These are phyloP conservation scores for Leccinum arenicola DNA, from an alignment of 768 basidiomycete species.

Conservation along the genomic window DNA sequence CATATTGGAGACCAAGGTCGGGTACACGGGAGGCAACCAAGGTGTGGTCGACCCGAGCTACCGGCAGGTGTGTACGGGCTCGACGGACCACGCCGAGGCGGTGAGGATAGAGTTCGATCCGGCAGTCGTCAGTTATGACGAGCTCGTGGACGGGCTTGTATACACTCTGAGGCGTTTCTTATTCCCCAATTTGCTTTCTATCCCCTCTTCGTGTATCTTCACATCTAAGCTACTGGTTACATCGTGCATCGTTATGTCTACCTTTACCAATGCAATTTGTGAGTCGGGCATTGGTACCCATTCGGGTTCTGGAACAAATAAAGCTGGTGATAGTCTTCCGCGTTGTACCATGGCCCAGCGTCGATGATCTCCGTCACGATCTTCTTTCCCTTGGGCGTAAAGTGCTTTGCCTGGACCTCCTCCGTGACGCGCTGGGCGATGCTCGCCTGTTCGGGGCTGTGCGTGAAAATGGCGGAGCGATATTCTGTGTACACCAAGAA, in stretches of 20 bases:
- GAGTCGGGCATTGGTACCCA: constrained; percentile 93
- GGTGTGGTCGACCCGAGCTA: constrained; percentile 62
- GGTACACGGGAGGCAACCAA: constrained; percentile 73
- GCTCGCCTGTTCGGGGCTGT: constrained; percentile 65
- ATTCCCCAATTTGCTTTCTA: too few relatives aligned
- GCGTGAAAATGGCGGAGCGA: constrained; percentile 87
- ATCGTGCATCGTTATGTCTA: too few relatives aligned
- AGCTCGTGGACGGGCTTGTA: constrained; percentile 69
- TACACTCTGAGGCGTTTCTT: constrained; percentile 50
- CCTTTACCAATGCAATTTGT: constrained; percentile 73
- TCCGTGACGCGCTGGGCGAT: constrained; percentile 75
- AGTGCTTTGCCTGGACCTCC: constrained; percentile 83
- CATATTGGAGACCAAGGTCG: constrained; percentile 70
- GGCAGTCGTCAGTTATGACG: constrained; percentile 67
- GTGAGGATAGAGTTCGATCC: constrained; percentile 86
- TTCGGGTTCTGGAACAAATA: constrained; percentile 76
- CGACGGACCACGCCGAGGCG: constrained; percentile 88
- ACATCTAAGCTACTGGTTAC: too few relatives aligned
- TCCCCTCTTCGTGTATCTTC: neutral
- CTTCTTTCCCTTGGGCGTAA: constrained; percentile 63
- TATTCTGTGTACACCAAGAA: constrained; percentile 56
- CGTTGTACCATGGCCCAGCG: constrained; percentile 77
- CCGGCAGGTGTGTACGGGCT: constrained; percentile 70
- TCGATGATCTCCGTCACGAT: constrained; percentile 77
- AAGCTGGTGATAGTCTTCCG: constrained; percentile 81